These are phyloP conservation scores for Hibiscus mutabilis DNA, from an alignment of 345 rosid genomes.

Conservation along the genomic window DNA sequence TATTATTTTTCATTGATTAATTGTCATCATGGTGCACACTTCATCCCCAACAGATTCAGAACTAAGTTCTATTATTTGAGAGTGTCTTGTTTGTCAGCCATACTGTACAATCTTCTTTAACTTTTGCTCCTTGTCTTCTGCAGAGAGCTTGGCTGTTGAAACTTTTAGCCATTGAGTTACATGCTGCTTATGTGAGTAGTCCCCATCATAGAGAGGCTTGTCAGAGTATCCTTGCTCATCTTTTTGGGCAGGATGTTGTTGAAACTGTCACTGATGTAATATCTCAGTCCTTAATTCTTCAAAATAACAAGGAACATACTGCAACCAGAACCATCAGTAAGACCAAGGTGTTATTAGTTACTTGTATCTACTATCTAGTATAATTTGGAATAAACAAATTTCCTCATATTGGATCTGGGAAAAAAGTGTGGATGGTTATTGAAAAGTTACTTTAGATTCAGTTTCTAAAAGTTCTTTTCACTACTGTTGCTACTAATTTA, in stretches of 20 bases:
- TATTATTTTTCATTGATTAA: background rate
- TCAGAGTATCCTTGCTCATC: slow-evolving; percentile 65
- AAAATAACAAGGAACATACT: slow-evolving; percentile 36
- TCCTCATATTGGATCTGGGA: background rate
- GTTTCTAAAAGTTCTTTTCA: background rate
- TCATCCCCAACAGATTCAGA: background rate
- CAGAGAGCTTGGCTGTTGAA: slow-evolving; percentile 96
- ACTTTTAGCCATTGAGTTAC: slow-evolving; percentile 83
- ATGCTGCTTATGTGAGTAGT: slow-evolving; percentile 54
- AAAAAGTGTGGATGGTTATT: background rate
- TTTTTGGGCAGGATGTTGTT: slow-evolving; percentile 56
- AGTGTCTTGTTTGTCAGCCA: slow-evolving; percentile 2
- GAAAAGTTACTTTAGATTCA: background rate
- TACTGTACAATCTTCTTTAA: background rate
- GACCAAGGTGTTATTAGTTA: slow-evolving; percentile 55
- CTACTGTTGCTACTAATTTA: background rate
- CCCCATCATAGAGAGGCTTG: slow-evolving; percentile 65
- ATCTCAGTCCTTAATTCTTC: slow-evolving; percentile 37
- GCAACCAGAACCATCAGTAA: slow-evolving; percentile 54
- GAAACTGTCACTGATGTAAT: slow-evolving; percentile 33
- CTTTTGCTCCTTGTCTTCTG: slow-evolving; percentile 14
- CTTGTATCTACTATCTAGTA: background rate
- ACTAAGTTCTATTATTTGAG: background rate
- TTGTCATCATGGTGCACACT: background rate
- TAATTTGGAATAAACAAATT: background rate